These are phyloP conservation scores for Blastocystis sp. DNA, from an alignment of 352 stramenopile genomes.

Conservation along the genomic window DNA sequence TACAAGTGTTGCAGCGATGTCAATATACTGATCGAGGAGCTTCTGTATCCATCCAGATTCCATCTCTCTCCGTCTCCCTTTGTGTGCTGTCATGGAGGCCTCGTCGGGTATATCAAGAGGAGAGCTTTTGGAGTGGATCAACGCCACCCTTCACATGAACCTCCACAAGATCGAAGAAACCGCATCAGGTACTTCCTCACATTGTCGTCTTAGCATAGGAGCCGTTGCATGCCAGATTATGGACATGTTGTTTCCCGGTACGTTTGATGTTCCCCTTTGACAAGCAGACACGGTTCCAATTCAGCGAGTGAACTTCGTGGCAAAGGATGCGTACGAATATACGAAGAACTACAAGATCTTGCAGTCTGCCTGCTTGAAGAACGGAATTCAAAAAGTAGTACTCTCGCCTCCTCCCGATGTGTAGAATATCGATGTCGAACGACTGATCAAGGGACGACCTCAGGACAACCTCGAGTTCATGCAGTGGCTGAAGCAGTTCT, in stretches of 20 bases:
- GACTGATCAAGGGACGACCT: conserved; percentile 96
- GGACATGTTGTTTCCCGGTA: conserved; percentile 87
- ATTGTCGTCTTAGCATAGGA: conserved; percentile 79
- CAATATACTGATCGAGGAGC: no score
- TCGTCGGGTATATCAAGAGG: conserved; percentile 32
- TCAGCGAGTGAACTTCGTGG: conserved; percentile 94
- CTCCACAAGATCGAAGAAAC: conserved; percentile 97
- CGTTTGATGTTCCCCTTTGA: conserved; percentile 76
- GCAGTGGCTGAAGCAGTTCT: conserved; percentile 94
- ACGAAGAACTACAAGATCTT: conserved; percentile 99
- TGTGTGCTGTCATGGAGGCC: conserved; percentile 37
- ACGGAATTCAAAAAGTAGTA: conserved; percentile 87
- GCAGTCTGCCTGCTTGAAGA: conserved; percentile 92
- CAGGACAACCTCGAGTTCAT: conserved; percentile 99
- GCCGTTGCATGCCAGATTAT: conserved; percentile 96
- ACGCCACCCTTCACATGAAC: conserved; percentile 89
- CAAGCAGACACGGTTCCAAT: conserved; percentile 89
- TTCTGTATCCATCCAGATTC: no score
- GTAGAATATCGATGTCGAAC: conserved; percentile 94
- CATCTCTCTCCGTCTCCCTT: no score
- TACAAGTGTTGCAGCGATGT: no score
- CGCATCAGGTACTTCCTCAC: conserved; percentile 75
- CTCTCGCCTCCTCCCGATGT: conserved; percentile 26
- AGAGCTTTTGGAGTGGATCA: conserved; percentile 98
- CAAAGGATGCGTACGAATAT: conserved; percentile 96